Conservation (phyloP, 2,329 filamentous ascomycete species). For the Xylariaceae sp. region DNA sequence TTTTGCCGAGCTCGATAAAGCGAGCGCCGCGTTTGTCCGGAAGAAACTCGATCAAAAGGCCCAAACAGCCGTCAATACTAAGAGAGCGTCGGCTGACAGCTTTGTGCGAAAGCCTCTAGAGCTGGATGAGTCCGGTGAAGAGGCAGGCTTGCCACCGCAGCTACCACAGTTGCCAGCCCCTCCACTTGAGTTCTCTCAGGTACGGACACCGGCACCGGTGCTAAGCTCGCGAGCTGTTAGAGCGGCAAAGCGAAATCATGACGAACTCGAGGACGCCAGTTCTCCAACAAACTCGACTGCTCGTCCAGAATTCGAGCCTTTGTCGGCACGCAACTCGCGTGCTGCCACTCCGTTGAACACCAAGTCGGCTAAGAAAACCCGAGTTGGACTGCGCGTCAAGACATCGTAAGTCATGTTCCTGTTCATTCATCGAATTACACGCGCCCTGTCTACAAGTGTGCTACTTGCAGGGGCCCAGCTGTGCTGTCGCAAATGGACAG, state of each 20-base stretch:
- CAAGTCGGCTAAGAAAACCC: constrained; percentile 54
- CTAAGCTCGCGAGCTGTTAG: constrained; percentile 30
- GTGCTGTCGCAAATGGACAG: constrained; percentile 24
- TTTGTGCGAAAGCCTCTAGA: constrained; percentile 27
- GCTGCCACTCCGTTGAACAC: constrained; percentile 54
- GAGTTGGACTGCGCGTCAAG: constrained; percentile 60
- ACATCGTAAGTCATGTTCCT: constrained; percentile 54
- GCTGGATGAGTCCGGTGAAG: constrained; percentile 21
- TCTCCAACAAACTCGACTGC: constrained; percentile 50
- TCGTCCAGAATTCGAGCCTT: constrained; percentile 42
- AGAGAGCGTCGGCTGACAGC: constrained; percentile 24
- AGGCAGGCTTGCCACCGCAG: constrained; percentile 24
- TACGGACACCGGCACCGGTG: constrained; percentile 29
- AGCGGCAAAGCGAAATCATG: constrained; percentile 46
- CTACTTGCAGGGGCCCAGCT: constrained; percentile 24
- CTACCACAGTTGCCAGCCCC: constrained; percentile 23
- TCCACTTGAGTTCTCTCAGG: constrained; percentile 27
- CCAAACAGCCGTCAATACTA: constrained; percentile 25
- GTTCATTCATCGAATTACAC: constrained; percentile 6
- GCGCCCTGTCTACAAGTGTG: constrained; percentile 22
- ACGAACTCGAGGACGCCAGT: constrained; percentile 48
- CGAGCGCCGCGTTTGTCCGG: constrained; percentile 15
- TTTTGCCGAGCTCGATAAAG: constrained; percentile 24
- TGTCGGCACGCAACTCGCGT: constrained; percentile 49
- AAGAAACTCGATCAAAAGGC: constrained; percentile 27